Percentiles rank a stretch among this genome's conserved stretches.
Evolutionary conservation across 768 basidiomycete genomes (phyloP).

Genomic region (Xerocomus spinulosus): DNA sequence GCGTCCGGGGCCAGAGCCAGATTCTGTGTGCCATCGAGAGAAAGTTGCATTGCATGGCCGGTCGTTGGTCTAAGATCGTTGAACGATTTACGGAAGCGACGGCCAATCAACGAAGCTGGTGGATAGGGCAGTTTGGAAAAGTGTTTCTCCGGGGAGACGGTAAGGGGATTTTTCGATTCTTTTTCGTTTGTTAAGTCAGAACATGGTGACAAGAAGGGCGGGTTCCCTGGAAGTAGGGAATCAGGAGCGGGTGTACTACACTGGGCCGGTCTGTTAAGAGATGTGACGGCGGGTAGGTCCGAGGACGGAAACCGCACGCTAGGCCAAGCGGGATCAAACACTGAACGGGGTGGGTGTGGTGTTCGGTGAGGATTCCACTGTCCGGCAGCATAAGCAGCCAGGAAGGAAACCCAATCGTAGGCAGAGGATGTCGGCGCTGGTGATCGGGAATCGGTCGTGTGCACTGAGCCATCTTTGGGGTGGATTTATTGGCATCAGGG

Average conservation of each 20-base stretch:
- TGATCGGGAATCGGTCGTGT: slow-evolving; percentile 14
- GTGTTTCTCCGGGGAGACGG: slow-evolving; percentile 25
- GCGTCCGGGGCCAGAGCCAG: slow-evolving; percentile 44
- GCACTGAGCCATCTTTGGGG: slow-evolving; percentile 11
- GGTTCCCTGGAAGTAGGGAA: slow-evolving; percentile 3
- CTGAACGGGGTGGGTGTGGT: slow-evolving; percentile 51
- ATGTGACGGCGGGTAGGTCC: slow-evolving; percentile 3
- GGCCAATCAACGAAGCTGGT: slow-evolving; percentile 28
- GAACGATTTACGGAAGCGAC: slow-evolving; percentile 45
- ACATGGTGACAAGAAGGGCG: slow-evolving; percentile 7
- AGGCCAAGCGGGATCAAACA: slow-evolving; percentile 20
- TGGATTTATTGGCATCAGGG: slow-evolving; percentile 13
- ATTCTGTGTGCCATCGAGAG: slow-evolving; percentile 26
- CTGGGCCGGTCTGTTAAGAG: slow-evolving; percentile 9
- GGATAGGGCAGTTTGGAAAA: slow-evolving; percentile 24
- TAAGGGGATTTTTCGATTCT: slow-evolving; percentile 14
- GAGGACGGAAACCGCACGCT: slow-evolving; percentile 7
- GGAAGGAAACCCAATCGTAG: slow-evolving; percentile 73
- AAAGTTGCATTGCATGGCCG: slow-evolving; percentile 24
- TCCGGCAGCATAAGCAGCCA: slow-evolving; percentile 69
- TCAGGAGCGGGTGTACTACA: slow-evolving; percentile 10
- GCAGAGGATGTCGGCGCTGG: slow-evolving; percentile 22
- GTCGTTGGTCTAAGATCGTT: slow-evolving; percentile 38
- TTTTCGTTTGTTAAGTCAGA: slow-evolving; percentile 15
- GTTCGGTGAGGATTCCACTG: slow-evolving; percentile 76